Evolutionary conservation across 2,329 filamentous ascomycete species (phyloP).

Genomic region (Fusarium albosuccineum): DNA sequence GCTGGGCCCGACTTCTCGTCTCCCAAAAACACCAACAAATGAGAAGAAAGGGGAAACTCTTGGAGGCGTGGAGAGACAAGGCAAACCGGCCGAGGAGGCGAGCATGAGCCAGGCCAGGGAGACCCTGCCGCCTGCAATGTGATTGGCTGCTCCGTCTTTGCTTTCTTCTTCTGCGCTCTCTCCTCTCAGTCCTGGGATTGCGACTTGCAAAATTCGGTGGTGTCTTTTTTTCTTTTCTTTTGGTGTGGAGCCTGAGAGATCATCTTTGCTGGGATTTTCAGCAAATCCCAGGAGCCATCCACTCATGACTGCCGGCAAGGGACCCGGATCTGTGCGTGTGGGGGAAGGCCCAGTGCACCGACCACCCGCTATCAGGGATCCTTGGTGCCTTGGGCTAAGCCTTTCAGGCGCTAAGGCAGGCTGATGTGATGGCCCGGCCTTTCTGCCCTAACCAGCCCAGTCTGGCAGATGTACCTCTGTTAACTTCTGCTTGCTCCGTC

Average conservation of each 20-base stretch:
- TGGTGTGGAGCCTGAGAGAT: slow-evolving; percentile 34
- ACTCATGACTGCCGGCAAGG: slow-evolving; percentile 17
- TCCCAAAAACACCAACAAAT: slow-evolving; percentile 6
- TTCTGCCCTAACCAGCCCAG: background rate
- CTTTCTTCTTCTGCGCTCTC: slow-evolving; percentile 23
- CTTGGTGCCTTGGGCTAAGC: slow-evolving; percentile 22
- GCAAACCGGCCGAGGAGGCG: slow-evolving; percentile 9
- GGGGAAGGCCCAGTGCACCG: slow-evolving; percentile 22
- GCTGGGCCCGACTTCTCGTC: too few relatives aligned
- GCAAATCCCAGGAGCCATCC: slow-evolving; percentile 17
- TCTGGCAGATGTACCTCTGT: slow-evolving; percentile 15
- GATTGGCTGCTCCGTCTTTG: slow-evolving; percentile 6
- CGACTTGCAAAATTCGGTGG: slow-evolving; percentile 17
- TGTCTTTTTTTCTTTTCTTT: slow-evolving; percentile 19
- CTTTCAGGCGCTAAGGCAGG: slow-evolving; percentile 25
- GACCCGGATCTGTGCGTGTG: slow-evolving; percentile 31
- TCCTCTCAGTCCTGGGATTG: slow-evolving; percentile 24
- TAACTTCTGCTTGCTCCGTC: slow-evolving; percentile 8
- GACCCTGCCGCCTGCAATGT: background rate
- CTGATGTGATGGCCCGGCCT: slow-evolving; percentile 19
- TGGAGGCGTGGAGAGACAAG: slow-evolving; percentile 8
- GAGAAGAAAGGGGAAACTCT: slow-evolving; percentile 15
- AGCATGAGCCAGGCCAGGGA: slow-evolving; percentile 1
- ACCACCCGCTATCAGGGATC: slow-evolving; percentile 18
- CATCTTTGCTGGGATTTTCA: slow-evolving; percentile 18